Evolutionary conservation across 805 yeast genomes (phyloP), one percentile per base, ranked within the genome.

Genomic region (Yamadazyma insecticola): DNA sequence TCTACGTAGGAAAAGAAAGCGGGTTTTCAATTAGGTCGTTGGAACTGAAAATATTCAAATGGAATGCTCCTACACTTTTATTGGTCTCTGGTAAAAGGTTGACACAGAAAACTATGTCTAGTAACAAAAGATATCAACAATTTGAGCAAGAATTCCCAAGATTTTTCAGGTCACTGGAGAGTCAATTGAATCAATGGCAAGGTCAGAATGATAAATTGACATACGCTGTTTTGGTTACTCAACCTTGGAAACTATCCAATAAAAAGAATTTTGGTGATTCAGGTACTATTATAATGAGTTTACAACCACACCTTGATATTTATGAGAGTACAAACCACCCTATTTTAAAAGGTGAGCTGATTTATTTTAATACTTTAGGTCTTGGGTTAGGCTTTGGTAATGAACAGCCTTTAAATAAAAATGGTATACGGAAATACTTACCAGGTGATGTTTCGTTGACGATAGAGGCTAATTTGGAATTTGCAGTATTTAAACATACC

Each of bases 1-100:
- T 89, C 8, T 89, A 80, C 45, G 64, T 70, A 6, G 96, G 94
- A 0, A 61, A 86, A 7, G 81, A 75, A 28, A 66, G 78, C 2
- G 97, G 97, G 2, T 90, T 84, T 51, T 85, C 96, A 0, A 85
- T 89, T 72, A 62, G 95, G 18, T 81, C 96, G 0, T 71, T 90
- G 36, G 96, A 89, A 55, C 72, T 81, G 34, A 85, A 80, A 40
- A 82, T 81, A 0, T 76, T 86, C 63, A 86, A 88, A 45, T 90
- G 97, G 96, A 78, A 75, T 44, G 92, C 95, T 0, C 95, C 96
- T 0, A 75, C 95, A 0, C 51, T 90, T 1, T 43, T 89, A 6
- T 37, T 89, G 0, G 63, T 90, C 0, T 70, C 76, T 3, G 97
- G 97, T 0, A 70, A 67, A 43, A 51, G 75, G 28, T 51, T 79